Conservation (phyloP, 2,329 filamentous ascomycete species). For the Drechslerella dactyloides region DNA sequence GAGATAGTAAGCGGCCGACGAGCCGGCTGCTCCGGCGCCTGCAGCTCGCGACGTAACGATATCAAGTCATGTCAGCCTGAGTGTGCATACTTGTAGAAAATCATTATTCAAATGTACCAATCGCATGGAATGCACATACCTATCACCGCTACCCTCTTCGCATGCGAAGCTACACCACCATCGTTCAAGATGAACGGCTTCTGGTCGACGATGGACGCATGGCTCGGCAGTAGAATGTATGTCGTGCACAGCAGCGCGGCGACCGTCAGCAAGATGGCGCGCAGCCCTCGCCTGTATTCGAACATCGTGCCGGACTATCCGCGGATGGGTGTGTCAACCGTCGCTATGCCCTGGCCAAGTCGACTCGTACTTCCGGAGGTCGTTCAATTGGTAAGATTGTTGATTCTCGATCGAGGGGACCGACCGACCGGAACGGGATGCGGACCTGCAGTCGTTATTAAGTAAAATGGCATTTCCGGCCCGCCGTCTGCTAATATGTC, state of each 20-base stretch:
- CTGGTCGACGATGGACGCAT: conserved; percentile 39
- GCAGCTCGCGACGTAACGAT: neutral
- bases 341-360: too few species aligned
- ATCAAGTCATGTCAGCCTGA: neutral
- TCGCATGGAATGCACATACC: conserved; percentile 47
- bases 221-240: conserved; percentile 39
- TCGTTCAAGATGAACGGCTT: conserved; percentile 37
- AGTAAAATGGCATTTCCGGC: too few species aligned
- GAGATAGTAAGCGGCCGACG: conserved; percentile 85
- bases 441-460: too few species aligned
- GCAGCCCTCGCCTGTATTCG: conserved; percentile 15
- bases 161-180: conserved; percentile 15
- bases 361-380: too few species aligned
- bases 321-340: too few species aligned
- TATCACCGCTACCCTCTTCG: conserved; percentile 55
- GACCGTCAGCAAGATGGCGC: conserved; percentile 28
- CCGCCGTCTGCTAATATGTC: too few species aligned
- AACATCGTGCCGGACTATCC: conserved; percentile 22
- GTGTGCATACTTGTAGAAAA: too few species aligned
- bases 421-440: too few species aligned
- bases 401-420: too few species aligned
- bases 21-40: conserved; percentile 89
- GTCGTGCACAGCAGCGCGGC: conserved; percentile 23
- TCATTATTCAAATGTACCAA: neutral
- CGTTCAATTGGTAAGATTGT: too few species aligned